Evolutionary conservation across 192 early-diverging fungal species (phyloP), one percentile per base, ranked within the genome.

Genomic region (Coemansia sp.): DNA sequence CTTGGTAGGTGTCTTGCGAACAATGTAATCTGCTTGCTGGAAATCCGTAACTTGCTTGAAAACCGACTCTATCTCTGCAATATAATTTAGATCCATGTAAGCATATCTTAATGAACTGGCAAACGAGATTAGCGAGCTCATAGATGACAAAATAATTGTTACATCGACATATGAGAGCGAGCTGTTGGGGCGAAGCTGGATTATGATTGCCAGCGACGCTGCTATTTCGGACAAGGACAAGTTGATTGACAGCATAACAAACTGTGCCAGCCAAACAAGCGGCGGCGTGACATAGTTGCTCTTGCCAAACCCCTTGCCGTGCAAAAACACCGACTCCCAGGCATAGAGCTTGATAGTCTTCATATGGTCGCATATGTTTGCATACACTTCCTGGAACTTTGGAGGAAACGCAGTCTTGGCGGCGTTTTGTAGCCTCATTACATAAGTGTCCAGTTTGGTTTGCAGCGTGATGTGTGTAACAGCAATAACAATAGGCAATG

Each of bases 341-440:
- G 82, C 80, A 56, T 86, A 86, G 27, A 84, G 82, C 58, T 90
- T 90, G 61, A 90, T 85, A n/a, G 82, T 77, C 29, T 78, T 77
- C 41, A 89, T 82, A 35, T 80, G 74, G 17, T 90, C 18, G 27
- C 27, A 43, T 26, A 32, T 48, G 7, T 34, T 36, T 27, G 10
- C 19, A 24, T 38, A 36, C 3, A 3, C 10, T 21, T 44, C 18
- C 19, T 60, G 44, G 35, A 60, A 60, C 33, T 60, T 60, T 44
- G 58, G 58, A 1, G 42, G 24, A 29, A 48, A 24, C 26, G 46
- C 46, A 7, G 10, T 27, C 2, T 26, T 27, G 24, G 46, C 24
- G 15, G 26, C 24, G 27, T 48, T 48, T 8, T 14, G 46, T 6
- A 48, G 24, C 14, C n/a, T 26, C 46, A 48, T 48, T 12, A 24